Base-by-base conservation (phyloP, 2,329 filamentous ascomycete species). In the Aspergillus jensenii region DNA sequence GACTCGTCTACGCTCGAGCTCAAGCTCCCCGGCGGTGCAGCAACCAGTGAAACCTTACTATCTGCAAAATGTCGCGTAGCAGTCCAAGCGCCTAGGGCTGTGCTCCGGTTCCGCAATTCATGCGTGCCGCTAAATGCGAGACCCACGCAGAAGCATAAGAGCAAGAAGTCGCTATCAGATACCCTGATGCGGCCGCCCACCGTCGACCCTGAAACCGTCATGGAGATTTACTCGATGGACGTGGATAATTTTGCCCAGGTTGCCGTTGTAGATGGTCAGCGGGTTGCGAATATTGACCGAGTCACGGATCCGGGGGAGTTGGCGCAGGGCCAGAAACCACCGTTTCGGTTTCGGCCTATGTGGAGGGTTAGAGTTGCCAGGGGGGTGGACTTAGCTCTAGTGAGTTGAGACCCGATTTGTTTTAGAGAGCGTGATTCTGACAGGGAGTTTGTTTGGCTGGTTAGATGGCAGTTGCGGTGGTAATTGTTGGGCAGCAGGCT, bases 311-410 rank as follows among this genome's bases (percentile, higher is more conserved):
- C 40, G 1, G 46, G 41, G 11, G 50, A 59, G 19, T 41, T 65
- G 14, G 52, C 49, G 4, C 57, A 63, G 48, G 62, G 62, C 3
- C 62, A 63, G 31, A 57, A 55, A 45, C 57, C 59, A 14, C 61
- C 59, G 21, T 65, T 62, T 55, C 57, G 61, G 3, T 59, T 60
- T 31, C 55, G 62, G 19, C 61, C 62, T 0, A 60, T 56, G 48
- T 65, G 62, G 62, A 59, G 37, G 17, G 59, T 62, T n/a, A 55
- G 52, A 11, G 48, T 65, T 55, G 59, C 61, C 6, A 25, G 43
- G 19, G 59, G 62, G 3, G 55, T 65, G 39, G 62, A 65, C 56
- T 35, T 65, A 19, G 56, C 59, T n/a, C 17, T 63, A 49, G 61
- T 63, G 37, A 44, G 60, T 60, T 7, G 14, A 7, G 15, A 23